Percentiles rank a stretch among this genome's conserved stretches.
phyloP scores from a whole-genome alignment of 2,329 filamentous ascomycete species.

The Neocucurbitaria cava region DNA sequence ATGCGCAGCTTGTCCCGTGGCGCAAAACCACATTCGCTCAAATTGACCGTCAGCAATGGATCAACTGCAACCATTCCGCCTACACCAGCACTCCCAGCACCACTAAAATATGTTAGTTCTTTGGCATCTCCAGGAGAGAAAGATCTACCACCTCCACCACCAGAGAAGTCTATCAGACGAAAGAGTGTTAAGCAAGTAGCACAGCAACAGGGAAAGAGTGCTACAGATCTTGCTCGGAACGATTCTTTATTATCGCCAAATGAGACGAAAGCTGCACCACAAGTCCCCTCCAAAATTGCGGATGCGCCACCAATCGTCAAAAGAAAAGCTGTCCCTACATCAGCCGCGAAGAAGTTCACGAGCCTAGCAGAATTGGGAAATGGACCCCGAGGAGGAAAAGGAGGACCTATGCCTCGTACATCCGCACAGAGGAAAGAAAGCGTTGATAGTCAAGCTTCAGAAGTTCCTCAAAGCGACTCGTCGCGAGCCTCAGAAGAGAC shows the following conservation, averaged over 20 bases:
- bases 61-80: slow-evolving; percentile 44
- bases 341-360: slow-evolving; percentile 32
- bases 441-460: slow-evolving; percentile 9
- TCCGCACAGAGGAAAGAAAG: slow-evolving; percentile 26
- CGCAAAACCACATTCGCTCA: slow-evolving; percentile 45
- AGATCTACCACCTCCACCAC: slow-evolving; percentile 44
- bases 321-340: slow-evolving; percentile 33
- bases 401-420: slow-evolving; percentile 27
- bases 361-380: slow-evolving; percentile 38
- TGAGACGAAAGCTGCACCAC: slow-evolving; percentile 5
- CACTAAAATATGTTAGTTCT: slow-evolving; percentile 14
- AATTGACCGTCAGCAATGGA: slow-evolving; percentile 45
- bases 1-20: slow-evolving; percentile 44
- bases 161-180: slow-evolving; percentile 40
- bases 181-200: slow-evolving; percentile 14
- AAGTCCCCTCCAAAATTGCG: slow-evolving; percentile 3
- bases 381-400: slow-evolving; percentile 39
- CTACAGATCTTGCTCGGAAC: slow-evolving; percentile 27
- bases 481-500: slow-evolving; percentile 1
- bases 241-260: slow-evolving; percentile 39
- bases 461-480: slow-evolving; percentile 5
- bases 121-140: slow-evolving; percentile 25
- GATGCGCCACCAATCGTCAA: slow-evolving; percentile 24
- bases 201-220: slow-evolving; percentile 28
- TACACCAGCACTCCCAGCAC: slow-evolving; percentile 24